These are phyloP conservation scores for Tulasnella sp. DNA, from an alignment of 768 basidiomycete species.

Conservation along the genomic window DNA sequence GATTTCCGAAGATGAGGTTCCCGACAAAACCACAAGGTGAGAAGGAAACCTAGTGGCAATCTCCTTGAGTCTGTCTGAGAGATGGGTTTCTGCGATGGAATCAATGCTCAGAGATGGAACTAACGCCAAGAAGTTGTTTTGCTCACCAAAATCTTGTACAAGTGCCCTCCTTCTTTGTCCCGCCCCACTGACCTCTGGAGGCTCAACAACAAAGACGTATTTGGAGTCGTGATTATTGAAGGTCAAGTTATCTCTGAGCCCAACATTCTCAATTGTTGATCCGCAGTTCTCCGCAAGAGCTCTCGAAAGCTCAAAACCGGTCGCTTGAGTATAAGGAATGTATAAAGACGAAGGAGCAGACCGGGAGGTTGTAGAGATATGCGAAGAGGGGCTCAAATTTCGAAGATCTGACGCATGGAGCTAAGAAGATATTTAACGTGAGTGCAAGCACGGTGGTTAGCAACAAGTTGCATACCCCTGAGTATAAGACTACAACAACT, in stretches of 20 bases:
- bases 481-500: constrained; percentile 12
- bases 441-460: not conserved
- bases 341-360: constrained; percentile 13
- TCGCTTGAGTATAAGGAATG: constrained; percentile 14
- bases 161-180: not conserved
- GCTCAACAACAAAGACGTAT: constrained; percentile 7
- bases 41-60: constrained; percentile 13
- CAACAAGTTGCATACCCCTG: constrained; percentile 9
- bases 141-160: constrained; percentile 11
- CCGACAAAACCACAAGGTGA: constrained; percentile 13
- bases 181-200: constrained; percentile 3
- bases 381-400: constrained; percentile 1
- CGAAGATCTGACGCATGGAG: constrained; percentile 10
- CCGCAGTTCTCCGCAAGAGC: constrained; percentile 9
- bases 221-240: not conserved
- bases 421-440: not conserved
- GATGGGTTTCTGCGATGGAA: not conserved
- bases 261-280: not conserved
- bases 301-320: not conserved
- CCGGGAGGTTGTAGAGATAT: constrained; percentile 4
- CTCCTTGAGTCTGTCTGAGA: constrained; percentile 8
- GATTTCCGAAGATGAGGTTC: constrained; percentile 7
- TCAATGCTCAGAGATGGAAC: not conserved
- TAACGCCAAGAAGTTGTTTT: no score
- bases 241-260: not conserved